phyloP scores from a whole-genome alignment of 352 stramenopile genomes.

The Pythium phragmitis region DNA sequence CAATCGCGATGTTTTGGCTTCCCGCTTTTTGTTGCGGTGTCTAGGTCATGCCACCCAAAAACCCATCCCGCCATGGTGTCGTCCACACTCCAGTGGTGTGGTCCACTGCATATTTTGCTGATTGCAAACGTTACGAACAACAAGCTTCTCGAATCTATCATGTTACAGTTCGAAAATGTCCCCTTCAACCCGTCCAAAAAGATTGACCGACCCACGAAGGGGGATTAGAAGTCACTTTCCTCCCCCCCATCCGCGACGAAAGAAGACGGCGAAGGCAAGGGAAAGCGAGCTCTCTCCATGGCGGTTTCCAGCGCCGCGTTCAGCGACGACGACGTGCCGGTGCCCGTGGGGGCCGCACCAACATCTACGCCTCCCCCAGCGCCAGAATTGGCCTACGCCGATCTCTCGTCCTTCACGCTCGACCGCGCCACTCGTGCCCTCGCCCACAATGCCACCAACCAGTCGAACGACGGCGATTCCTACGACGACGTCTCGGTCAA shows the following conservation, averaged over 20 bases:
- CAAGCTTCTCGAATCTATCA: not conserved
- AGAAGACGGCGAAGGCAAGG: conserved; percentile 2
- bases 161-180: conserved; percentile 17
- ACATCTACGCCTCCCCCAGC: not conserved
- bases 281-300: conserved; percentile 11
- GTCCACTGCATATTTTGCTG: conserved; percentile 10
- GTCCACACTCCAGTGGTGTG: conserved; percentile 7
- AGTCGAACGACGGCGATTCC: conserved; percentile 3
- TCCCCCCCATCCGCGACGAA: no score
- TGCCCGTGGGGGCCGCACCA: not conserved
- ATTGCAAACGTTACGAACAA: conserved; percentile 15
- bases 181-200: conserved; percentile 11
- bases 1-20: conserved; percentile 13
- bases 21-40: not conserved
- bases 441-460: conserved; percentile 5
- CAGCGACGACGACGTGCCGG: conserved; percentile 13
- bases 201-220: conserved; percentile 2
- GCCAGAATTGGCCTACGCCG: not conserved
- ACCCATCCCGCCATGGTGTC: conserved; percentile 7
- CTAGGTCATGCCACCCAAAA: conserved; percentile 15
- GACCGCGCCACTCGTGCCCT: not conserved
- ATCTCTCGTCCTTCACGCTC: conserved; percentile 12
- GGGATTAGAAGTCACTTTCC: not conserved
- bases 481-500: conserved; percentile 25
- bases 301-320: conserved; percentile 18